phyloP scores from a whole-genome alignment of 164 flowering plant genomes.

The Annona cherimola region DNA sequence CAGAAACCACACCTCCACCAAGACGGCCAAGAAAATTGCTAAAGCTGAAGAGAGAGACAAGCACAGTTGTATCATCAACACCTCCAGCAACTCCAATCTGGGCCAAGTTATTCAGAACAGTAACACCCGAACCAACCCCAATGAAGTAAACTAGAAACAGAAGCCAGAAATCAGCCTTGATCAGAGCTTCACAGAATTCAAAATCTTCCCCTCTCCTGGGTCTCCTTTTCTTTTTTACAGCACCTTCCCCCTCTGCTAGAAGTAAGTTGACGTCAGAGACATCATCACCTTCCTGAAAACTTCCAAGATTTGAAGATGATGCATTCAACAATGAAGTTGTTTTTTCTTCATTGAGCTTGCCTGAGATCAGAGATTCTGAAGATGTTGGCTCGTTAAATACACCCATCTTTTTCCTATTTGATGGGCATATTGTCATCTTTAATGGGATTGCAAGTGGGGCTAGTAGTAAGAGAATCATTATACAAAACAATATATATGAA shows the following conservation, averaged over 20 bases:
- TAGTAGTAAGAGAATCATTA: constrained; percentile 66
- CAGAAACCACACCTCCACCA: constrained; percentile 78
- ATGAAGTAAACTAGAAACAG: constrained; percentile 72
- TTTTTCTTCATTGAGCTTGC: constrained; percentile 24
- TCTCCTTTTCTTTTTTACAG: constrained; percentile 70
- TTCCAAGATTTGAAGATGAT: constrained; percentile 53
- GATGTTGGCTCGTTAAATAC: constrained; percentile 23
- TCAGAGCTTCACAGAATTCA: constrained; percentile 52
- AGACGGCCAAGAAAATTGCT: constrained; percentile 84
- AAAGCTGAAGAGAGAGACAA: constrained; percentile 79
- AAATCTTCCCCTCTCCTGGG: constrained; percentile 89
- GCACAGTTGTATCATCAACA: constrained; percentile 50
- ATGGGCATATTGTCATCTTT: constrained; percentile 70
- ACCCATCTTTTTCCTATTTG: constrained; percentile 22
- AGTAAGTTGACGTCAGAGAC: constrained; percentile 58
- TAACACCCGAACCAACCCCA: constrained; percentile 85
- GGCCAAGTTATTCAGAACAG: constrained; percentile 84
- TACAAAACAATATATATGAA: constrained; percentile 35
- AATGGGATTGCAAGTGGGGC: constrained; percentile 82
- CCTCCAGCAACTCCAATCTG: constrained; percentile 81
- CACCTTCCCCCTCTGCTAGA: constrained; percentile 88
- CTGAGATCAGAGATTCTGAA: constrained; percentile 23
- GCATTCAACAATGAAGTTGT: constrained; percentile 39
- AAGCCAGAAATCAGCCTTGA: constrained; percentile 97
- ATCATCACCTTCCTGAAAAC: constrained; percentile 42